Evolutionary conservation across 2,329 filamentous ascomycete genomes (phyloP), one percentile per base, ranked within the genome.

Genomic region (Mariannaea sp.): DNA sequence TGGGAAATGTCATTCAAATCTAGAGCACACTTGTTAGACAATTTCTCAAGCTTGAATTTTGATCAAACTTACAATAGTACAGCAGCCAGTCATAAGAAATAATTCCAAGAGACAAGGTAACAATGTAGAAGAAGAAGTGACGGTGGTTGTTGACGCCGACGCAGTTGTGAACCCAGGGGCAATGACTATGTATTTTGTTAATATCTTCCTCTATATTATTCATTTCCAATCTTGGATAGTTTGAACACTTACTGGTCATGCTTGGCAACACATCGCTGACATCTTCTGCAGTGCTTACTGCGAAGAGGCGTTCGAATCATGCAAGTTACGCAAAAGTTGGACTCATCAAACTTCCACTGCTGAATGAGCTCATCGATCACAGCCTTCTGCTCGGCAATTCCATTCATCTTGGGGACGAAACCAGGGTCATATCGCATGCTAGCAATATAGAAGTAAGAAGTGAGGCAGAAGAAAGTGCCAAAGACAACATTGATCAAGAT

Each of bases 111-210:
- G 91, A 89, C 57, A 99, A 76, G 65, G 75, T 86, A 35, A 95
- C 75, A 14, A 99, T 82, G 70, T 97, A 99, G 43, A 97, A 77
- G 67, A 97, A 89, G 72, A 99, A 99, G 64, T 97, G 92, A 12
- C 94, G 87, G 68, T 97, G 89, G 71, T 97, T 99, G 76, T 97
- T 97, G 59, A 94, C 84, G 36, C 90, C 94, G 35, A 99, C 84
- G 66, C 94, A 99, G 73, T 97, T 97, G 74, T 96, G 89, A 19
- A 97, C 90, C 94, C 94, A 99, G 0, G 94, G 94, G 68, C 94
- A 99, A 70, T 99, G 94, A 68, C 91, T 95, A 50, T 4, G 24
- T 14, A 9, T 12, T n/a, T 5, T 49, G 73, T 65, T 70, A 69
- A 58, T 55, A 44, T 22, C 14, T 41, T n/a, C n/a, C n/a, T n/a